Base-by-base conservation (phyloP, 495 filamentous ascomycete species). In the Opeltia flavorubescens region DNA sequence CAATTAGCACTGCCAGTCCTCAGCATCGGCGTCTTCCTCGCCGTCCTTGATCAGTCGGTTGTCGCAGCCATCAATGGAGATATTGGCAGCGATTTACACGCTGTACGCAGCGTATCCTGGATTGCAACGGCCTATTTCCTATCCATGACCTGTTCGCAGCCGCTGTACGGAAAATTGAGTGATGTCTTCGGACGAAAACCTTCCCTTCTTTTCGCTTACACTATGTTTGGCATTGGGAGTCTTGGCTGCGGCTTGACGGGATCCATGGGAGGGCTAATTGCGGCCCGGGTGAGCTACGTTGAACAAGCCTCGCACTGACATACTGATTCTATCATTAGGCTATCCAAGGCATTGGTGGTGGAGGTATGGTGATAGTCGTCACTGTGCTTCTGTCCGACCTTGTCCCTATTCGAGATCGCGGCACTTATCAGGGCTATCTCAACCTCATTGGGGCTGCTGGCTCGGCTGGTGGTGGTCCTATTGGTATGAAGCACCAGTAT, bases 81-180 rank as follows among this genome's bases (percentile, higher is more conserved):
- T 15, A 52, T 52, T 13, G 50, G 50, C n/a, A 52, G 44, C 25
- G 50, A 52, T 18, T 21, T 52, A 30, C 38, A 52, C 24, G 50
- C 50, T 8, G 23, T 52, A n/a, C 35, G 39, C n/a, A 48, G 21
- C 33, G 38, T 44, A 12, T 48, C 44, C 28, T 52, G 50, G 50
- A 52, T 52, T 24, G 50, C 45, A 25, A 52, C 50, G 15, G 50
- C 44, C 23, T 52, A 48, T 13, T 52, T 52, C 13, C 50, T 52
- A 13, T 44, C 50, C n/a, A 47, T 48, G 39, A 48, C 45, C 2
- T 46, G 44, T 24, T 52, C 40, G n/a, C 50, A 52, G 11, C 45
- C 50, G 6, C 40, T 52, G 13, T 52, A 52, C 34, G 50, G 50
- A 4, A 52, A 44, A 31, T 25, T 52, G 29, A 52, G 50, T n/a